These are phyloP conservation scores for Apiospora malaysiana DNA, from an alignment of 2,329 filamentous ascomycete genomes.

Conservation along the genomic window DNA sequence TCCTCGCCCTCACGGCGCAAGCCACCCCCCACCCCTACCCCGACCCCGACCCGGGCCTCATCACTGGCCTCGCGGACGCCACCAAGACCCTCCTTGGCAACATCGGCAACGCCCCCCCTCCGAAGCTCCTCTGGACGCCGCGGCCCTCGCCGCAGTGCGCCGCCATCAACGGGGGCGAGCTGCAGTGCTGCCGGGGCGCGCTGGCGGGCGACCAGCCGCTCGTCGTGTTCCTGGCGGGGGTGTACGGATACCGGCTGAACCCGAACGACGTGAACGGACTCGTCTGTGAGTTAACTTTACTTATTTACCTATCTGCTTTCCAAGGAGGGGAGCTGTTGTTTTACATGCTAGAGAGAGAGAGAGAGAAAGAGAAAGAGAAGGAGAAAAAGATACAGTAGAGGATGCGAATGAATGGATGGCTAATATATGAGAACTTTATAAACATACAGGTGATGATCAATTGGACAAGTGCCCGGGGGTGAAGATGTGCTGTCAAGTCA, in stretches of 20 bases:
- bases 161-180: slow-evolving; percentile 34
- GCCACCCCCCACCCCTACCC: slow-evolving; percentile 21
- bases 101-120: slow-evolving; percentile 34
- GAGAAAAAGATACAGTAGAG: no score
- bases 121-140: slow-evolving; percentile 33
- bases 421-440: not conserved
- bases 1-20: not conserved
- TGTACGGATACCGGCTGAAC: slow-evolving; percentile 39
- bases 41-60: slow-evolving; percentile 25
- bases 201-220: slow-evolving; percentile 37
- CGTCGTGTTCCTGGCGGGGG: slow-evolving; percentile 35
- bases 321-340: no score
- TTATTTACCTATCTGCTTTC: no score
- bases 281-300: slow-evolving; percentile 36
- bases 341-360: no score
- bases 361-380: not conserved
- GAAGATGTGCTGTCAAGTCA: slow-evolving; percentile 41
- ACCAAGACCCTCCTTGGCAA: slow-evolving; percentile 29
- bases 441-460: slow-evolving; percentile 32
- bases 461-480: slow-evolving; percentile 36
- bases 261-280: slow-evolving; percentile 40
- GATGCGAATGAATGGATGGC: not conserved
- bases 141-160: slow-evolving; percentile 37
- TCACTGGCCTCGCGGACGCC: not conserved
- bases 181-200: slow-evolving; percentile 38